Percentiles rank a stretch among this genome's conserved stretches.
Evolutionary conservation across 2,329 filamentous ascomycete species (phyloP).

Genomic region (Penicillium sp.): DNA sequence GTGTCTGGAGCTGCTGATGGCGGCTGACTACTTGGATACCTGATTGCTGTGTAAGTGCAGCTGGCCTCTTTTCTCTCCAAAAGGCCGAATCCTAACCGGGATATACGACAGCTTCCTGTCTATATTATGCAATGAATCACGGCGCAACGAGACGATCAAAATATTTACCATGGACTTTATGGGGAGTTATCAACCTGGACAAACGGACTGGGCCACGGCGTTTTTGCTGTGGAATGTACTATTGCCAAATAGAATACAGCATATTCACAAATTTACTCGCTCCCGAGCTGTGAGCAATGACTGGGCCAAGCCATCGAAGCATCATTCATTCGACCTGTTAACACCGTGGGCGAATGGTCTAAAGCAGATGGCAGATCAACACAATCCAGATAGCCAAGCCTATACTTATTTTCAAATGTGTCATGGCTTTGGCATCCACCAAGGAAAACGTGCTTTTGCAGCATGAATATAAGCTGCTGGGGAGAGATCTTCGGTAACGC

Average conservation of each 20-base stretch:
- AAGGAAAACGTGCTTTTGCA: neutral
- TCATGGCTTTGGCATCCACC: neutral
- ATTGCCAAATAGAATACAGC: neutral
- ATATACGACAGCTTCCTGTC: neutral
- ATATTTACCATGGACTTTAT: constrained; percentile 4
- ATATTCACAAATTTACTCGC: neutral
- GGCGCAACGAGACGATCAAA: constrained; percentile 12
- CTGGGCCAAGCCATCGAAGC: constrained; percentile 33
- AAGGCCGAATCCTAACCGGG: neutral
- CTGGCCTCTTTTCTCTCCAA: neutral
- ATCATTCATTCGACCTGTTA: constrained; percentile 34
- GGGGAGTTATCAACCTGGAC: constrained; percentile 13
- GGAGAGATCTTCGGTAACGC: neutral
- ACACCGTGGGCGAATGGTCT: constrained; percentile 44
- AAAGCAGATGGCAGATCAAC: constrained; percentile 51
- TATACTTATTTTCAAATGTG: neutral
- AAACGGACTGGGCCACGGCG: neutral
- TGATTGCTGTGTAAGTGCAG: constrained; percentile 9
- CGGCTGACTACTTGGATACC: constrained; percentile 64
- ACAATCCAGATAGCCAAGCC: neutral
- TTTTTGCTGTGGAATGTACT: constrained; percentile 6
- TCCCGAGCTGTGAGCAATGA: neutral
- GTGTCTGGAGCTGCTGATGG: constrained; percentile 64
- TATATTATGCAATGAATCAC: constrained; percentile 10
- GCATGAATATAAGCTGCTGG: neutral